These are phyloP conservation scores for Fusarium graminum DNA, from an alignment of 2,329 filamentous ascomycete species.

Conservation along the genomic window DNA sequence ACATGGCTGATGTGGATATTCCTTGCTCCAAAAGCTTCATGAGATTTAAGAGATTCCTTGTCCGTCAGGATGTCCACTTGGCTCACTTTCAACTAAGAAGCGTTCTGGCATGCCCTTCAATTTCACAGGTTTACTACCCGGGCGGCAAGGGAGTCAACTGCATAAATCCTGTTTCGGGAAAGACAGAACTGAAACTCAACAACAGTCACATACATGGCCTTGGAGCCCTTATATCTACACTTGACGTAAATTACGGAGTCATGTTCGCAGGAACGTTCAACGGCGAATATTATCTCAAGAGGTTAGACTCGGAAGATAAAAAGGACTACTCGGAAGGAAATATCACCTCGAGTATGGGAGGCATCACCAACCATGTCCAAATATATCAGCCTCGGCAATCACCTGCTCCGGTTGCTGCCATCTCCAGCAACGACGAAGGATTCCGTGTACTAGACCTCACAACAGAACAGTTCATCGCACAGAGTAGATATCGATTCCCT, in stretches of 20 bases:
- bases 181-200: conserved; percentile 60
- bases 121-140: conserved; percentile 70
- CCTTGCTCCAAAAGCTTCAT: conserved; percentile 65
- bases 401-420: conserved; percentile 66
- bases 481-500: conserved; percentile 67
- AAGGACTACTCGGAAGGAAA: conserved; percentile 58
- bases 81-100: conserved; percentile 77
- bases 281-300: conserved; percentile 66
- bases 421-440: conserved; percentile 72
- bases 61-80: conserved; percentile 66
- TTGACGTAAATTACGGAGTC: conserved; percentile 66
- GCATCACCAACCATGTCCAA: conserved; percentile 75
- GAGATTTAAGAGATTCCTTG: conserved; percentile 68
- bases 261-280: conserved; percentile 71
- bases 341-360: conserved; percentile 63
- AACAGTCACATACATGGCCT: conserved; percentile 56
- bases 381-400: conserved; percentile 67
- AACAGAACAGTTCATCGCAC: conserved; percentile 69
- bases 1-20: conserved; percentile 48
- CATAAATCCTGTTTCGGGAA: conserved; percentile 64
- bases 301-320: conserved; percentile 58
- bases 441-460: conserved; percentile 71
- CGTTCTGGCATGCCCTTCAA: conserved; percentile 68
- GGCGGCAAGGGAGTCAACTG: conserved; percentile 63
- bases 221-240: conserved; percentile 62